Evolutionary conservation across 331 rosid species (phyloP), one percentile per base, ranked within the genome.

Genomic region (Malus hybrid): DNA sequence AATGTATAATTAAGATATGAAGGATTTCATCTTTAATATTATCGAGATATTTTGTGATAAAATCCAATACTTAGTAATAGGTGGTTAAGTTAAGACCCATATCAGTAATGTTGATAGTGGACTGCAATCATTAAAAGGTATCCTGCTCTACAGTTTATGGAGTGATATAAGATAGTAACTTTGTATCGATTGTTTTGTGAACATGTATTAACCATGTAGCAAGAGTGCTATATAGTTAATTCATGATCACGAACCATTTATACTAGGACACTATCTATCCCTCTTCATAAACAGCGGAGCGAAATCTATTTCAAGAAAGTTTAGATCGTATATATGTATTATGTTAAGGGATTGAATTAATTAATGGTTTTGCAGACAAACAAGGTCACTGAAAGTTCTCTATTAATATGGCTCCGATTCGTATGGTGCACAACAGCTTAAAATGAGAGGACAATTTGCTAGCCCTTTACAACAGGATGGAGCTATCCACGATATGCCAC

Each of bases 381-480:
- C 24, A 24, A 36, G 14, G 36, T 36, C 66, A 68, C 32, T 29
- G 78, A n/a, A 66, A n/a, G 16, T 50, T 20, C 68, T 18, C 24
- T 63, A 39, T 39, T 39, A 2, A 39, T 28, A 22, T 26, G 65
- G 74, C 61, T 22, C 57, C 42, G 68, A 78, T 78, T 55, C 52
- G 15, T 24, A 7, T 12, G 13, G 61, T 76, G 74, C 58, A 66
- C 42, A 66, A 77, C 64, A 79, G 46, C 70, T 67, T 56, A 81
- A 78, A 88, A 80, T 19, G 86, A 75, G 73, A 86, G 93, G 88
- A 88, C 93, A 80, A 76, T 75, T 52, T 10, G 68, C 63, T 55
- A 28, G 22, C 29, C 72, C 81, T 26, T 33, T 26, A 82, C 64
- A 69, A 80, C 82, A 83, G 46, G 12, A 2, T 9, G 85, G 81